A percentile compares a stretch with the other conserved stretches of the same genome.
phyloP scores from a whole-genome alignment of 306 rosid species.

The Vachellia pachyceras region DNA sequence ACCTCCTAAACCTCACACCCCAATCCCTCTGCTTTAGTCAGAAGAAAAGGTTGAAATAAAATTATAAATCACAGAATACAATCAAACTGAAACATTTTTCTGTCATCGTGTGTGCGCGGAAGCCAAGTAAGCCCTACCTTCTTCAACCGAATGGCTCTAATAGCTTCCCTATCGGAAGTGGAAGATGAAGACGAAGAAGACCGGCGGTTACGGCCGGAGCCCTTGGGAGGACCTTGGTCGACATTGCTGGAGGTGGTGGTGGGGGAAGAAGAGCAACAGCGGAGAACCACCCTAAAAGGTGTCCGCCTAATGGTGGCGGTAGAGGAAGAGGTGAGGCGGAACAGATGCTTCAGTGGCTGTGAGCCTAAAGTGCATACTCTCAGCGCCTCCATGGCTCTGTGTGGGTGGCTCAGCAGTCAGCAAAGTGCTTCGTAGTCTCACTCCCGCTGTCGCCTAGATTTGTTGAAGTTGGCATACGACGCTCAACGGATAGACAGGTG shows the following conservation, averaged over 20 bases:
- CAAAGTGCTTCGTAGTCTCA: neutral
- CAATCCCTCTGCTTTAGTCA: neutral
- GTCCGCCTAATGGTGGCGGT: slow-evolving; percentile 41
- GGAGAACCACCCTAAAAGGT: slow-evolving; percentile 49
- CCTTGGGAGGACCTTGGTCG: slow-evolving; percentile 37
- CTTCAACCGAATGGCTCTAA: slow-evolving; percentile 88
- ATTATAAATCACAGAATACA: neutral
- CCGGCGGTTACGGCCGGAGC: slow-evolving; percentile 67
- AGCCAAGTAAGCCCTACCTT: slow-evolving; percentile 52
- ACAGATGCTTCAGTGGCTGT: slow-evolving; percentile 64
- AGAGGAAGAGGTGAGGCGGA: slow-evolving; percentile 44
- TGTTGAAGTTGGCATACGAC: too few relatives aligned
- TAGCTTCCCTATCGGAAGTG: slow-evolving; percentile 77
- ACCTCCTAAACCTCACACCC: neutral
- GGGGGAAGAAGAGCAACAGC: slow-evolving; percentile 61
- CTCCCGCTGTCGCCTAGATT: neutral
- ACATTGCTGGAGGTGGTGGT: slow-evolving; percentile 40
- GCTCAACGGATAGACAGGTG: too few relatives aligned
- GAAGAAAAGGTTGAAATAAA: neutral
- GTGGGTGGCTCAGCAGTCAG: too few relatives aligned
- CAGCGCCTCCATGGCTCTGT: slow-evolving; percentile 58
- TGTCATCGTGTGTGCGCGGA: neutral
- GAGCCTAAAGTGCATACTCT: slow-evolving; percentile 54
- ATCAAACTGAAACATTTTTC: neutral
- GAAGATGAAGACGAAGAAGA: slow-evolving; percentile 62